A percentile compares a stretch with the other conserved stretches of the same genome.
Conservation (phyloP, 1,139 yeast genomes). For the Spencermartinsiella ligniputridi region DNA sequence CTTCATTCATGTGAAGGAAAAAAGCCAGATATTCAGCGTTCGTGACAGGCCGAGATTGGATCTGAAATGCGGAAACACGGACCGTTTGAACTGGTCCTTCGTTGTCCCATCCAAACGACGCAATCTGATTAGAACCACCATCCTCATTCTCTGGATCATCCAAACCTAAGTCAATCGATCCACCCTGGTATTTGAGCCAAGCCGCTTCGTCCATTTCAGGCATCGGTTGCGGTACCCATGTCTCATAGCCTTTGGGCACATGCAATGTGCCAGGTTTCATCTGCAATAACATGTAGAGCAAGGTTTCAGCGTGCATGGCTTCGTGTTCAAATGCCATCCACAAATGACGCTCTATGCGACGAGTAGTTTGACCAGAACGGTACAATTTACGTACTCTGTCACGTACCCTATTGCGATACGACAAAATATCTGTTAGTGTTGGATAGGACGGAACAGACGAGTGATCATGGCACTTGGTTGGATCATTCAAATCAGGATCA, state of each 20-base stretch:
- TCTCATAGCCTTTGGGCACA: background rate
- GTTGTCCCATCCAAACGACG: constrained; percentile 5
- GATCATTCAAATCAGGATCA: constrained; percentile 4
- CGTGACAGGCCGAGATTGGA: constrained; percentile 1
- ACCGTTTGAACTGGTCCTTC: background rate
- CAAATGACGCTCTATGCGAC: background rate
- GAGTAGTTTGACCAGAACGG: background rate
- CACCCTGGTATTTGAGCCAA: background rate
- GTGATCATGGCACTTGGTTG: constrained; percentile 6
- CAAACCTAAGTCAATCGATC: background rate
- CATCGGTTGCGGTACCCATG: background rate
- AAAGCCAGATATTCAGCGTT: background rate
- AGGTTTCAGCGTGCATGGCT: constrained; percentile 3
- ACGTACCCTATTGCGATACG: constrained; percentile 1
- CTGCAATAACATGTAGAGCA: constrained; percentile 4
- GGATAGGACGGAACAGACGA: constrained; percentile 3
- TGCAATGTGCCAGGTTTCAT: constrained; percentile 1
- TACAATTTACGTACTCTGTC: background rate
- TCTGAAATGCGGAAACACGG: constrained; percentile 1
- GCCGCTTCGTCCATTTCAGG: background rate
- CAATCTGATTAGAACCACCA: background rate
- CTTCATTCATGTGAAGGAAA: background rate
- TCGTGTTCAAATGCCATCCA: constrained; percentile 4
- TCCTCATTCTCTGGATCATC: background rate
- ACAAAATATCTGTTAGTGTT: background rate